Percentiles rank a stretch among this genome's conserved stretches.
Evolutionary conservation across 2,329 filamentous ascomycete genomes (phyloP).

Genomic region (Dothideomycetidae sp.): DNA sequence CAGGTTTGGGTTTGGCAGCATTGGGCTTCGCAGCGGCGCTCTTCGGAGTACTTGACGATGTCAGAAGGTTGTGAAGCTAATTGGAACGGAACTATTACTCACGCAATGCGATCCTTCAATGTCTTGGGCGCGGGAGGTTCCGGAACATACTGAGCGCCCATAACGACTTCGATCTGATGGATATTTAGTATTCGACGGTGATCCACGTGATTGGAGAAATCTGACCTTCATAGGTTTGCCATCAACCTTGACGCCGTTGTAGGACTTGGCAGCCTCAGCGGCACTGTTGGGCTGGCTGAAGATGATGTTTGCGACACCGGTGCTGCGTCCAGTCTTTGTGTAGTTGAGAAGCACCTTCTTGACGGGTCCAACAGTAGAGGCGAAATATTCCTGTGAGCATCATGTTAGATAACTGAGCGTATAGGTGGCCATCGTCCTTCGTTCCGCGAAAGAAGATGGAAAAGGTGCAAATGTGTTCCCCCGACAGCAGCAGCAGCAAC

Average conservation of each 20-base stretch:
- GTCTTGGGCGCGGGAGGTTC: slow-evolving; percentile 54
- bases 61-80: background rate
- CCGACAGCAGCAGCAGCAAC: slow-evolving; percentile 8
- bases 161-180: slow-evolving; percentile 70
- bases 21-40: slow-evolving; percentile 13
- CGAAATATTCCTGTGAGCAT: slow-evolving; percentile 81
- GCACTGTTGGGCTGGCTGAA: slow-evolving; percentile 73
- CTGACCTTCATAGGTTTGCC: slow-evolving; percentile 78
- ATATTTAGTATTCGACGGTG: background rate
- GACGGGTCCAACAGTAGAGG: slow-evolving; percentile 72
- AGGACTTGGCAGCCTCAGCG: slow-evolving; percentile 63
- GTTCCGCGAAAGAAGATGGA: background rate
- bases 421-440: background rate
- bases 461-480: slow-evolving; percentile 3
- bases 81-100: slow-evolving; percentile 26
- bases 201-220: slow-evolving; percentile 15
- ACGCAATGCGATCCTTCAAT: slow-evolving; percentile 73
- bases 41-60: slow-evolving; percentile 13
- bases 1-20: slow-evolving; percentile 48
- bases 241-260: slow-evolving; percentile 86
- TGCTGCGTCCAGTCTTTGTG: slow-evolving; percentile 80
- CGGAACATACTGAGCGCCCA: slow-evolving; percentile 60
- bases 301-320: slow-evolving; percentile 79
- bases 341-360: slow-evolving; percentile 87
- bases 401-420: slow-evolving; percentile 13